These are phyloP conservation scores for Neurospora sp. DNA, from an alignment of 495 filamentous ascomycete genomes.

Conservation along the genomic window DNA sequence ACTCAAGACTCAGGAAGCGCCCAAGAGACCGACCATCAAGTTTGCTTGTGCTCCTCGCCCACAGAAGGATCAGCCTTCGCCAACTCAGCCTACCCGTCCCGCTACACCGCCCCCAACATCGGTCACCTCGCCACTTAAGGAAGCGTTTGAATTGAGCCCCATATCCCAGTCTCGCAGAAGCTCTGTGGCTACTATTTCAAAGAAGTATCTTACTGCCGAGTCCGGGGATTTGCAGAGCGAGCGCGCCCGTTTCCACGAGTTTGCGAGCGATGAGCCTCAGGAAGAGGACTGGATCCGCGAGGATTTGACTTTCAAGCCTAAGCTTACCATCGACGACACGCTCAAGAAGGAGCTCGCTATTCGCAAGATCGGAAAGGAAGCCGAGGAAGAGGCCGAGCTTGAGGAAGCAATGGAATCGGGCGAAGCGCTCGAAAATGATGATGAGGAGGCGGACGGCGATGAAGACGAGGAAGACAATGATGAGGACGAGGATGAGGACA, in stretches of 20 bases:
- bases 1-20: conserved; percentile 20
- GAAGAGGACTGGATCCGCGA: conserved; percentile 82
- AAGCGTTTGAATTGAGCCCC: conserved; percentile 1
- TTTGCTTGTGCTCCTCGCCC: conserved; percentile 35
- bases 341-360: conserved; percentile 85
- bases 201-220: conserved; percentile 39
- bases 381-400: conserved; percentile 71
- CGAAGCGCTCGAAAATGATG: conserved; percentile 45
- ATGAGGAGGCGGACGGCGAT: conserved; percentile 35
- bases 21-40: conserved; percentile 38
- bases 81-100: conserved; percentile 11
- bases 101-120: conserved; percentile 8
- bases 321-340: conserved; percentile 81
- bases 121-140: conserved; percentile 8
- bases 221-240: conserved; percentile 51
- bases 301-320: conserved; percentile 46
- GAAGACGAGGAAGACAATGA: conserved; percentile 36
- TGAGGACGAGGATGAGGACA: conserved; percentile 45
- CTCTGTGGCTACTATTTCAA: conserved; percentile 22
- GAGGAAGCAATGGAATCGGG: conserved; percentile 59
- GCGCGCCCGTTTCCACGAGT: conserved; percentile 81
- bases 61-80: background rate
- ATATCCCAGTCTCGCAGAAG: conserved; percentile 34
- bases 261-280: conserved; percentile 68
- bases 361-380: conserved; percentile 78